Base-by-base conservation (phyloP, 2,329 filamentous ascomycete species). In the Ophiobolus disseminans region DNA sequence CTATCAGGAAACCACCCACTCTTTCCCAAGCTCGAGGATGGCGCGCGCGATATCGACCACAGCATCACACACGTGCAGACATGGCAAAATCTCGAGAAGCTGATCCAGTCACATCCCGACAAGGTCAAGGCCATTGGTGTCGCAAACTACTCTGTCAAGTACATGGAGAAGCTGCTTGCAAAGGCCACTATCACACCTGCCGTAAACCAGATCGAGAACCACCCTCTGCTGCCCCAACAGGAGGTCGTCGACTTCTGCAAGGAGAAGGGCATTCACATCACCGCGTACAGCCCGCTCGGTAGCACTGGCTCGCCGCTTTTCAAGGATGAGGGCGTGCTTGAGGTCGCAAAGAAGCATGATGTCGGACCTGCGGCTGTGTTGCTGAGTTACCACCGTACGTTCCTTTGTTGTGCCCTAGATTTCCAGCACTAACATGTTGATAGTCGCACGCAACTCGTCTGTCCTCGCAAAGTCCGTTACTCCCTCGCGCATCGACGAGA, bases 391-490 rank as follows among this genome's bases (percentile, higher is more conserved):
- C 87, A 91, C 66, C 77, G 87, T 89, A 75, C 66, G 83, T 75
- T 6, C 16, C 16, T 10, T 17, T 23, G 19, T 25, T 10, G 23
- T 31, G 11, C 11, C 11, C 9, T 26, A 23, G 19, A 41, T 21
- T 19, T 13, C 19, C 3, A 4, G n/a, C 30, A 17, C 31, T 37
- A 32, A 45, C 28, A 19, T 47, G 17, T 23, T 6, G 11, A 4
- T 32, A 89, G 87, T 90, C 37, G 81, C 85, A 43, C 82, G 86
- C 52, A 86, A 86, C 59, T 82, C 78, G 66, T 89, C 86, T 5
- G 88, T 91, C 14, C 79, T 91, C 21, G 82, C 88, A 63, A 91
- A 91, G 74, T 90, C 86, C 0, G 85, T 89, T 30, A 89, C 82
- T 5, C 81, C 82, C 11, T 79, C 80, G 38, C 82, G 87, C 60